These are phyloP conservation scores for Chrysoporthe cubensis DNA, from an alignment of 2,329 filamentous ascomycete genomes.

Conservation along the genomic window DNA sequence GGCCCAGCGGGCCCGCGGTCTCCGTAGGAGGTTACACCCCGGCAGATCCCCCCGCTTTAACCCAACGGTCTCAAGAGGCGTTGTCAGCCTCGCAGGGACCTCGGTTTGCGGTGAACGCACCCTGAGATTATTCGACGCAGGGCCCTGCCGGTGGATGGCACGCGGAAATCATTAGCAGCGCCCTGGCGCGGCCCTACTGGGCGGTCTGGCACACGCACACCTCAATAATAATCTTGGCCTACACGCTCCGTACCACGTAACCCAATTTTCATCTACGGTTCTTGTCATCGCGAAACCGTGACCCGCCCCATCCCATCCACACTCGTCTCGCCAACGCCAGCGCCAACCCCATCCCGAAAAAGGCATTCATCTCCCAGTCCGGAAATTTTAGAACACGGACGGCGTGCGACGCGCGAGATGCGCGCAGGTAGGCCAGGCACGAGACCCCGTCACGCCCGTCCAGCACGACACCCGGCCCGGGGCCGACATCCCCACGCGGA, in stretches of 20 bases:
- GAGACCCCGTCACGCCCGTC: not conserved
- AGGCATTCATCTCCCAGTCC: constrained; percentile 15
- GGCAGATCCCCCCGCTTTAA: constrained; percentile 20
- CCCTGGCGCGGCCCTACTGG: not conserved
- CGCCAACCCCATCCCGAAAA: not conserved
- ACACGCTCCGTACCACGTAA: not conserved
- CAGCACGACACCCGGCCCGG: constrained; percentile 10
- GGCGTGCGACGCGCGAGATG: not conserved
- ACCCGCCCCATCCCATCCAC: not conserved
- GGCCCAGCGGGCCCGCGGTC: constrained; percentile 9
- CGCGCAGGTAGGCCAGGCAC: too few relatives aligned
- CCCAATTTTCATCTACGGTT: not conserved
- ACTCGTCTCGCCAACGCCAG: not conserved
- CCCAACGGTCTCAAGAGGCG: constrained; percentile 1
- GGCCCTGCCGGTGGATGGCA: not conserved
- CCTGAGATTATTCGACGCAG: not conserved
- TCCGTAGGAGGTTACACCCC: constrained; percentile 26
- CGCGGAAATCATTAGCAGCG: not conserved
- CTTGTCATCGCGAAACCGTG: not conserved
- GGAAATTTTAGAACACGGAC: constrained; percentile 11
- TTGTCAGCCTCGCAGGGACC: not conserved
- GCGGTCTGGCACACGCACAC: not conserved
- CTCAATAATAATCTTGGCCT: not conserved
- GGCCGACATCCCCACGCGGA: constrained; percentile 21
- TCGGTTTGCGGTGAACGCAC: not conserved